Evolutionary conservation across 2,329 filamentous ascomycete genomes (phyloP), one percentile per base, ranked within the genome.

Genomic region (Penicillium sp.): DNA sequence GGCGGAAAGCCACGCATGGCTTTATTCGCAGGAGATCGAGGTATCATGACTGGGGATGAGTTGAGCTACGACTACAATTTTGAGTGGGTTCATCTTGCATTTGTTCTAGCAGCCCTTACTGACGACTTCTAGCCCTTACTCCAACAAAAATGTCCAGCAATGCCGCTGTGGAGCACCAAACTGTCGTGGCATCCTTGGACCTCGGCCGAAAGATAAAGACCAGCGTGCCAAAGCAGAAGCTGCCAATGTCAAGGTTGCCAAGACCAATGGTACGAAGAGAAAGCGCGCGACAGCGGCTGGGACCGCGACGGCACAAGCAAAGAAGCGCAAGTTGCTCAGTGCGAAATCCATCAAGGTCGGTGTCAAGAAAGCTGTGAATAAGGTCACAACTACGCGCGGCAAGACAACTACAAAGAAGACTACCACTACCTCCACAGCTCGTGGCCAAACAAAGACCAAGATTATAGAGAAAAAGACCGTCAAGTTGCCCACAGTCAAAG

Each of bases 1-100:
- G 88, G 88, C 49, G 93, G 93, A 27, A 92, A 96, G 73, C 93
- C 93, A 43, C 87, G 95, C 55, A 98, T 99, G 91, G 95, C 93
- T 16, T 84, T 99, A 1, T 99, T 99, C 72, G 95, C 95, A 13
- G 93, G 93, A 31, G 90, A 96, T 66, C 82, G 83, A 48, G 91
- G 91, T 14, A 93, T 99, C 71, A 90, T 90, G 87, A 96, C 93
- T 11, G 95, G 95, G 24, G 92, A 98, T 62, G 95, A 99, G 76
- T 81, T 99, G 59, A 98, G 93, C 0, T 99, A 99, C 73, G 95
- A 99, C 80, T 89, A 89, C 73, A 89, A 89, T 65, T 90, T 90
- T 63, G 85, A 88, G 83, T 85, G 71, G 72, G 81, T 74, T 49
- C 33, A 6, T 19, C 35, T 16, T 26, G 27, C 1, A 8, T 9